These are phyloP conservation scores for Rubia balearica DNA, from an alignment of 305 asterid species.

Conservation along the genomic window DNA sequence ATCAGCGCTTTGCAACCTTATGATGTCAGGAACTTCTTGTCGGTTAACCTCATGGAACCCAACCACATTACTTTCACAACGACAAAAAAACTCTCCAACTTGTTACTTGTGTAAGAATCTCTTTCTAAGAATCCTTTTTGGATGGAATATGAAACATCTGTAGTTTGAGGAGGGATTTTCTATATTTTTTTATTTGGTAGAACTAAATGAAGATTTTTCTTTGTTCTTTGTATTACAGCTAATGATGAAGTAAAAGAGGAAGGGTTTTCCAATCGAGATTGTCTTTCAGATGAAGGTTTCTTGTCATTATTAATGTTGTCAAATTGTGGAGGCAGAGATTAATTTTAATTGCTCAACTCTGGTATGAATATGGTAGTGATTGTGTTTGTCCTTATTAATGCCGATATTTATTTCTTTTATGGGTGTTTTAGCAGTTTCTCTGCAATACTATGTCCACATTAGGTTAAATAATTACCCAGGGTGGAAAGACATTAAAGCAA, in stretches of 20 bases:
- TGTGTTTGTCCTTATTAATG: not conserved
- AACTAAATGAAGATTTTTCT: not conserved
- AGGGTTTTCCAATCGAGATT: conserved; percentile 9
- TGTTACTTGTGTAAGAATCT: conserved; percentile 43
- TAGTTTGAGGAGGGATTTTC: not conserved
- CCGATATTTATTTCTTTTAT: conserved; percentile 36
- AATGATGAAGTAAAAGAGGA: not conserved
- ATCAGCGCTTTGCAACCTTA: conserved; percentile 36
- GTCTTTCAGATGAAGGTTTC: not conserved
- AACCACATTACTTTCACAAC: conserved; percentile 52
- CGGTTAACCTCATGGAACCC: conserved; percentile 61
- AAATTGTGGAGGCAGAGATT: conserved; percentile 4
- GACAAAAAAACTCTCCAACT: conserved; percentile 59
- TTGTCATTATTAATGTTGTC: conserved; percentile 1
- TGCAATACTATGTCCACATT: conserved; percentile 80
- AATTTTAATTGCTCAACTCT: not conserved
- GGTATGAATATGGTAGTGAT: not conserved
- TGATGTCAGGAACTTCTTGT: conserved; percentile 62
- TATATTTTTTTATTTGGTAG: not conserved
- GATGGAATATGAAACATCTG: too few relatives aligned
- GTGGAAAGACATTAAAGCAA: conserved; percentile 90
- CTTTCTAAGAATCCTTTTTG: not conserved
- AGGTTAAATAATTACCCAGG: conserved; percentile 87
- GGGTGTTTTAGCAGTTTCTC: conserved; percentile 76
- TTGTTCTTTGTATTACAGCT: conserved; percentile 7